phyloP scores from a whole-genome alignment of 2,329 filamentous ascomycete species.

The Cyanodermella asteris region DNA sequence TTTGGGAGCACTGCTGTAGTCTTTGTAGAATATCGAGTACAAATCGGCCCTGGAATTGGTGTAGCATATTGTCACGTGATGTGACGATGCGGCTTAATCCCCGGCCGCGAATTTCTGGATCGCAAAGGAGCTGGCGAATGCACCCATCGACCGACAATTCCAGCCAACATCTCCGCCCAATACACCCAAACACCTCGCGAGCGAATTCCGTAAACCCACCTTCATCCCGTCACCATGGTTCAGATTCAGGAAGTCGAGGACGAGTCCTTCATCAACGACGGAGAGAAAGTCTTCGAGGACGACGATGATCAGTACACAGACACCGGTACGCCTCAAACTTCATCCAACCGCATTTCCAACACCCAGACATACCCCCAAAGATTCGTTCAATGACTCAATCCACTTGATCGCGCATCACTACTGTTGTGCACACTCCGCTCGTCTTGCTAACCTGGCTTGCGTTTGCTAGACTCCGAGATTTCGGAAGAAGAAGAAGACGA shows the following conservation, averaged over 20 bases:
- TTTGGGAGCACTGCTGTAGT: too few species aligned
- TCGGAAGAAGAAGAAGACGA: constrained; percentile 68
- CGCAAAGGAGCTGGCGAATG: too few species aligned
- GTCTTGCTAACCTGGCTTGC: too few species aligned
- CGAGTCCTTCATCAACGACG: constrained; percentile 66
- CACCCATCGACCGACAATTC: too few species aligned
- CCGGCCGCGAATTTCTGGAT: too few species aligned
- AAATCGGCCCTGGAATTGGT: too few species aligned
- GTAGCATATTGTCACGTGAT: too few species aligned
- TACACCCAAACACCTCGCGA: not conserved
- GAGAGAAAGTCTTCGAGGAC: constrained; percentile 38
- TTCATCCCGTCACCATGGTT: constrained; percentile 86
- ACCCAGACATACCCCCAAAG: not conserved
- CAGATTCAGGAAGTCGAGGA: constrained; percentile 93
- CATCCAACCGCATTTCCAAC: constrained; percentile 2
- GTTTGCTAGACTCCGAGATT: constrained; percentile 69
- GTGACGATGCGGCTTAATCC: too few species aligned
- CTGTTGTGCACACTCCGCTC: constrained; percentile 4
- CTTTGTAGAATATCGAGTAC: too few species aligned
- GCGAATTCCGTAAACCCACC: not conserved
- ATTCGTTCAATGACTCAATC: constrained; percentile 1
- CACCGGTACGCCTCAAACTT: constrained; percentile 40
- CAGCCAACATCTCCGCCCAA: not conserved
- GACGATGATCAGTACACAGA: constrained; percentile 76
- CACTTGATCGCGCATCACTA: constrained; percentile 2